Conservation (phyloP, 305 asterid species). For the Fraxinus ornus region DNA sequence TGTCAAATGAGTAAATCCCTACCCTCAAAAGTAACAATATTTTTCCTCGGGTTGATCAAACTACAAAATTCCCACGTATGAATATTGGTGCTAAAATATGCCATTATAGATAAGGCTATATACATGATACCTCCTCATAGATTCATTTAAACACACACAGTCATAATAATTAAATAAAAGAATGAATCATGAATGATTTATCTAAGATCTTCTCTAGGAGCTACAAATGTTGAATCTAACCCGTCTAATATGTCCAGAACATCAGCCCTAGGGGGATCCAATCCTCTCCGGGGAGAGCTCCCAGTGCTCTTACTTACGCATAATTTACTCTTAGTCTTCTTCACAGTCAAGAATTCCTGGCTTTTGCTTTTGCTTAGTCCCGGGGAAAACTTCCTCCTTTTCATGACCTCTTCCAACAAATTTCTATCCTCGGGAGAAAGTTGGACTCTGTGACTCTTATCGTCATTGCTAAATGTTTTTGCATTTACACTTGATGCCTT, state of each 20-base stretch:
- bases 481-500: slow-evolving; percentile 34
- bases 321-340: slow-evolving; percentile 39
- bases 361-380: slow-evolving; percentile 67
- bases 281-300: slow-evolving; percentile 63
- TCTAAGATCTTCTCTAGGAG: slow-evolving; percentile 31
- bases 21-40: neutral
- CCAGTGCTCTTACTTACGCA: slow-evolving; percentile 82
- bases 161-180: slow-evolving; percentile 30
- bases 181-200: slow-evolving; percentile 24
- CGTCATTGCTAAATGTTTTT: neutral
- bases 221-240: slow-evolving; percentile 58
- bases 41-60: slow-evolving; percentile 5
- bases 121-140: slow-evolving; percentile 42
- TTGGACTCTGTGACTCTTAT: slow-evolving; percentile 24
- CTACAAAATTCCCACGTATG: slow-evolving; percentile 30
- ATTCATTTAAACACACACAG: slow-evolving; percentile 5
- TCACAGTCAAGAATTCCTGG: slow-evolving; percentile 60
- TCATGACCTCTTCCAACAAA: slow-evolving; percentile 71
- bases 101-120: slow-evolving; percentile 20
- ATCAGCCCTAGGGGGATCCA: slow-evolving; percentile 45
- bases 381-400: slow-evolving; percentile 44
- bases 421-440: slow-evolving; percentile 61
- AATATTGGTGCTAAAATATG: slow-evolving; percentile 26
- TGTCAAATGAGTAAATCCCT: slow-evolving; percentile 36
- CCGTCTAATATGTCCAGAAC: slow-evolving; percentile 88